A percentile compares a stretch with the other conserved stretches of the same genome.
phyloP scores from a whole-genome alignment of 2,329 filamentous ascomycete species.

The Pseudopithomyces chartarum region DNA sequence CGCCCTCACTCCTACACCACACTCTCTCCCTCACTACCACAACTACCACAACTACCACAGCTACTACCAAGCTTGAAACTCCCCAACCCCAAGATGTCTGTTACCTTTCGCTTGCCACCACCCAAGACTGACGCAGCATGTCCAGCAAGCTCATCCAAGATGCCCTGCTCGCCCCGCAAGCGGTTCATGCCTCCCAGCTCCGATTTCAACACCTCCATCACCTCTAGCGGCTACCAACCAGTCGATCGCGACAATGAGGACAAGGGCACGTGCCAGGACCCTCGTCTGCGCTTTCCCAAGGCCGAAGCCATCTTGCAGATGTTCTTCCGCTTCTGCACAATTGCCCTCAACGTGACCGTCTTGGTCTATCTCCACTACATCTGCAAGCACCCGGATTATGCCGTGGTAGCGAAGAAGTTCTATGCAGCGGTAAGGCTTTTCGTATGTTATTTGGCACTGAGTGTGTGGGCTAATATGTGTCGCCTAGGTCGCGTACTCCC shows the following conservation, averaged over 20 bases:
- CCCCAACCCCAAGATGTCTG: background rate
- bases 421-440: background rate
- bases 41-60: background rate
- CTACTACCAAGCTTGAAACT: background rate
- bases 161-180: background rate
- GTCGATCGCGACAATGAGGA: background rate
- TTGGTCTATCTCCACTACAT: background rate
- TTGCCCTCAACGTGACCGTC: background rate
- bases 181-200: background rate
- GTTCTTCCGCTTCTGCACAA: background rate
- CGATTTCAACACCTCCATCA: background rate
- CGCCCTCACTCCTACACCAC: background rate
- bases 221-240: background rate
- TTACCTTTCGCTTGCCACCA: background rate
- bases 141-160: background rate
- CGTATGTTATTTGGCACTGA: background rate
- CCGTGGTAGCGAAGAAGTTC: background rate
- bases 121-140: background rate
- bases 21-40: background rate
- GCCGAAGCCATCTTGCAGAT: slow-evolving; percentile 3
- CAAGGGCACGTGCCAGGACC: background rate
- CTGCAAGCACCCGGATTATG: background rate
- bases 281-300: slow-evolving; percentile 3
- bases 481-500: background rate
- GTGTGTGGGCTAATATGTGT: background rate